These are phyloP conservation scores for Gynandropsis gynandra DNA, from an alignment of 345 rosid genomes.

Conservation along the genomic window DNA sequence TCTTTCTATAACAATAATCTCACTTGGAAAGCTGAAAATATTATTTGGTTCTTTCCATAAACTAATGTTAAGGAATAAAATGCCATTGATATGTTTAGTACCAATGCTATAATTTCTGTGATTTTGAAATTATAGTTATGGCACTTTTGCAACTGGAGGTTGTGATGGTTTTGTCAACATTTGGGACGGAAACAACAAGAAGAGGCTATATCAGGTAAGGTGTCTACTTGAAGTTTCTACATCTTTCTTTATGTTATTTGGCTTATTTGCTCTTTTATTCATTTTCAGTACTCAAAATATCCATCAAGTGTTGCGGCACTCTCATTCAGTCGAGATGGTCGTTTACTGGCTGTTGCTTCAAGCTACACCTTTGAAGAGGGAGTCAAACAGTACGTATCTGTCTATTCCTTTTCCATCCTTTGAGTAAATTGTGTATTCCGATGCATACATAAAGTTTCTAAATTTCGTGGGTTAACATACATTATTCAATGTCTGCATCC, in stretches of 20 bases:
- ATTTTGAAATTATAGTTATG: slow-evolving; percentile 54
- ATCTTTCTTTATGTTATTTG: slow-evolving; percentile 6
- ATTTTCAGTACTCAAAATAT: slow-evolving; percentile 75
- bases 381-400: slow-evolving; percentile 62
- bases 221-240: neutral
- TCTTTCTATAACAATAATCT: too few relatives aligned
- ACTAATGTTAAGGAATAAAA: too few relatives aligned
- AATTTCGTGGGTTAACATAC: too few relatives aligned
- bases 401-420: neutral
- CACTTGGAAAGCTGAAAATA: too few relatives aligned
- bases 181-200: slow-evolving; percentile 99
- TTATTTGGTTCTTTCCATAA: too few relatives aligned
- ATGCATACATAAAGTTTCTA: too few relatives aligned
- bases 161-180: slow-evolving; percentile 96
- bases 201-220: slow-evolving; percentile 91
- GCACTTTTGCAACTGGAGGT: slow-evolving; percentile 98
- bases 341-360: slow-evolving; percentile 90
- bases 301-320: slow-evolving; percentile 87
- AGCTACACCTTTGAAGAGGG: slow-evolving; percentile 98
- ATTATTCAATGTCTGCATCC: too few relatives aligned
- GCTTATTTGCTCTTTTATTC: slow-evolving; percentile 4
- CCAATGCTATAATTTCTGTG: neutral
- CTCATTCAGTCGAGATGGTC: slow-evolving; percentile 95
- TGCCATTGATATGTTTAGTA: neutral
- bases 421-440: neutral